These are phyloP conservation scores for Geotrichum klebahnii DNA, from an alignment of 1,139 yeast species.

Conservation along the genomic window DNA sequence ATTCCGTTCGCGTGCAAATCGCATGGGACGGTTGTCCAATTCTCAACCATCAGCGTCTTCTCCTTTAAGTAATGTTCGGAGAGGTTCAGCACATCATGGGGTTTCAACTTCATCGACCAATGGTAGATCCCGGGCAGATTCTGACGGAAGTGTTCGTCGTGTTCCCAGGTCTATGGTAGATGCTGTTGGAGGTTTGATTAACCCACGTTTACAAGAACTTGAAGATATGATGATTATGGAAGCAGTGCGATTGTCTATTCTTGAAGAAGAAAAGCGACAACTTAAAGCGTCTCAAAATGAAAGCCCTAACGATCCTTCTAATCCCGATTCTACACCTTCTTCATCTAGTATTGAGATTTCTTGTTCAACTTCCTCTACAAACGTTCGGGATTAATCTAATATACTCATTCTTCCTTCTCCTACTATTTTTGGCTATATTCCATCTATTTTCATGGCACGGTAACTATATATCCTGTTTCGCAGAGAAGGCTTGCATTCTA, in stretches of 20 bases:
- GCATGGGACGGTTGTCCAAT: neutral
- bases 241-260: slow-evolving; percentile 67
- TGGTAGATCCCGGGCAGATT: neutral
- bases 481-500: no score
- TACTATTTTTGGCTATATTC: no score
- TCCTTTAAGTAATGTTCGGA: neutral
- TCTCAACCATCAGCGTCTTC: no score
- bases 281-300: no score
- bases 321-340: no score
- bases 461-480: no score
- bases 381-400: no score
- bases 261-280: slow-evolving; percentile 52
- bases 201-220: slow-evolving; percentile 30
- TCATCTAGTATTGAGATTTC: no score
- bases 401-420: no score
- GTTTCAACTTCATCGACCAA: neutral
- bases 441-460: no score
- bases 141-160: neutral
- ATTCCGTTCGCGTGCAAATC: neutral
- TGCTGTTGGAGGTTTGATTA: slow-evolving; percentile 14
- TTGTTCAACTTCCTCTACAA: no score
- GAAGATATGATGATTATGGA: slow-evolving; percentile 83
- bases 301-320: no score
- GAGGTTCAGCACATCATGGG: slow-evolving; percentile 11
- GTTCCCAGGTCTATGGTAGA: neutral